Conservation (phyloP, 1,284 basidiomycete genomes). For the Puccinia novopanici region DNA sequence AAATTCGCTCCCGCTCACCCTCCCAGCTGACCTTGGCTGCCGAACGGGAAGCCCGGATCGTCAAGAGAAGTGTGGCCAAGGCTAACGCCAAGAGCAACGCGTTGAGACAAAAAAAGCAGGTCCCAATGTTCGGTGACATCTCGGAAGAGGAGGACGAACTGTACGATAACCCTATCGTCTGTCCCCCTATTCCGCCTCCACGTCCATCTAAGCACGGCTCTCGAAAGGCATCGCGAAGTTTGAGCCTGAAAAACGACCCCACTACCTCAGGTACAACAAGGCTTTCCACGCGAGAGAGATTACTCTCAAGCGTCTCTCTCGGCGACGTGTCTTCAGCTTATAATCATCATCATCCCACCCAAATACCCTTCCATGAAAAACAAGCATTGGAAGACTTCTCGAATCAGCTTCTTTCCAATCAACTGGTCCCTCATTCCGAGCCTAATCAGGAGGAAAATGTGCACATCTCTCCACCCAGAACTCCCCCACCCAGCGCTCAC, state of each 20-base stretch:
- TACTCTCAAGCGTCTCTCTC: neutral
- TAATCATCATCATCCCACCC: neutral
- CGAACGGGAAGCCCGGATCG: conserved; percentile 40
- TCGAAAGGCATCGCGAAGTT: neutral
- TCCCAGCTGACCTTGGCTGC: conserved; percentile 45
- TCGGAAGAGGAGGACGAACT: conserved; percentile 29
- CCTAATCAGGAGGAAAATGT: neutral
- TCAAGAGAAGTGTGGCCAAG: conserved; percentile 42
- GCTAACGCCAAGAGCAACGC: conserved; percentile 23
- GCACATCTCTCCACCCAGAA: conserved; percentile 33
- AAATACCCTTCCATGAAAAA: neutral
- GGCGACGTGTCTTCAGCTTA: neutral
- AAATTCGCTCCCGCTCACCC: conserved; percentile 16
- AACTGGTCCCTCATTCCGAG: neutral
- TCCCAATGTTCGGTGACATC: neutral
- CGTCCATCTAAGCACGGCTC: conserved; percentile 4
- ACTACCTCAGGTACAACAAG: neutral
- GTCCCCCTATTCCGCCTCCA: neutral
- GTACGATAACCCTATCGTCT: neutral
- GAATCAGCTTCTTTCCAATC: neutral
- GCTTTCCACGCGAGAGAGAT: neutral
- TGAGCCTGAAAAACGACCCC: conserved; percentile 1
- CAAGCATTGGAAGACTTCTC: neutral
- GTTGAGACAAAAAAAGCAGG: neutral
- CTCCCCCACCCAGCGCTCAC: conserved; percentile 30